A percentile compares a stretch with the other conserved stretches of the same genome.
These are phyloP conservation scores for Pythium aquatile DNA, from an alignment of 352 stramenopile genomes.

Conservation along the genomic window DNA sequence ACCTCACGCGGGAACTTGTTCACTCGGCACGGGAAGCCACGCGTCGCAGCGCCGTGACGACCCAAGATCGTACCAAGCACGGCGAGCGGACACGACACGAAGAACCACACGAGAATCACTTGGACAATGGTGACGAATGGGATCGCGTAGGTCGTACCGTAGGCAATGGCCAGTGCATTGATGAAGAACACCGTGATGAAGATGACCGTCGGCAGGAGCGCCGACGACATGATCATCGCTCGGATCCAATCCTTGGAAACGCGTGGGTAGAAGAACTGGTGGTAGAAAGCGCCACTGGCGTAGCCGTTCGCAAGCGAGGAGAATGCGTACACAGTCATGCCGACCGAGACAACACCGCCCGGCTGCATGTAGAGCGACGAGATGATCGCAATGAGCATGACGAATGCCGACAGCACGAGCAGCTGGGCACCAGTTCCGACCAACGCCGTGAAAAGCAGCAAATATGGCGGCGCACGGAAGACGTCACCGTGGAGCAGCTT, in stretches of 20 bases:
- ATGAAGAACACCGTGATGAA: constrained; percentile 90
- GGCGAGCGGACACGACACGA: constrained; percentile 95
- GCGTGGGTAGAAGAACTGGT: constrained; percentile 91
- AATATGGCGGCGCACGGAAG: constrained; percentile 90
- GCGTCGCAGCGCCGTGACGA: constrained; percentile 90
- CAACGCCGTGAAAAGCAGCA: constrained; percentile 95
- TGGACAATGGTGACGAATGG: constrained; percentile 85
- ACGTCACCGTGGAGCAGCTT: constrained; percentile 96
- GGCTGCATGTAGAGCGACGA: constrained; percentile 96
- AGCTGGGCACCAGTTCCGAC: constrained; percentile 96
- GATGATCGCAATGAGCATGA: constrained; percentile 96
- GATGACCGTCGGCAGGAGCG: constrained; percentile 69
- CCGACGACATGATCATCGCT: constrained; percentile 82
- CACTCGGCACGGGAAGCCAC: constrained; percentile 89
- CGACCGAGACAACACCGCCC: constrained; percentile 94
- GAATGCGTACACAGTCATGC: constrained; percentile 94
- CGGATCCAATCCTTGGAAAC: constrained; percentile 90
- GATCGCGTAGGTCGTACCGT: constrained; percentile 86
- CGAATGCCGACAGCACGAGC: constrained; percentile 89
- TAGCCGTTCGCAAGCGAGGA: constrained; percentile 90
- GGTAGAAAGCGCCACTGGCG: constrained; percentile 87
- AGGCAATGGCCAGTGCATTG: constrained; percentile 78
- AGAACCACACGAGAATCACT: constrained; percentile 96
- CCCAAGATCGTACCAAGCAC: constrained; percentile 97
- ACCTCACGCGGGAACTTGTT: constrained; percentile 96